Evolutionary conservation across 2,329 filamentous ascomycete genomes (phyloP), one percentile per base, ranked within the genome.

Genomic region (Dactylellina leptospora): DNA sequence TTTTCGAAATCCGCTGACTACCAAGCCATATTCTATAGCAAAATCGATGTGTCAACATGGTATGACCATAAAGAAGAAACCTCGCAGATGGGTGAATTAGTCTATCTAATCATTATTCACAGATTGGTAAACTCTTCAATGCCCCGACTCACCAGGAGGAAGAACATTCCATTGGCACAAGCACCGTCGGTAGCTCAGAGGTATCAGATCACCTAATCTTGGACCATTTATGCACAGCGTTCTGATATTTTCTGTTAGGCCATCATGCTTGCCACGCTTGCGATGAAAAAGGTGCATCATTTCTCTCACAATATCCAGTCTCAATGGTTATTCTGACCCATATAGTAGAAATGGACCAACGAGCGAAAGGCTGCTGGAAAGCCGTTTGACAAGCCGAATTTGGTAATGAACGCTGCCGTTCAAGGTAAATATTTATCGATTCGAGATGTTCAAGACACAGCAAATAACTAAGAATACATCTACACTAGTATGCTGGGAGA

Each of bases 351-450:
- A 77, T 97, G 93, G 93, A 88, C 91, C 83, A 92, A 95, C 80
- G 88, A 88, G 82, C 88, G 92, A 76, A 86, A 89, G 79, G 92
- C 90, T 3, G 90, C 87, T 76, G 93, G 92, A 73, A 95, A 96
- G 82, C 86, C 92, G 60, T 86, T 80, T 72, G 90, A 92, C 74
- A 85, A 85, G 45, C 93, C 93, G 61, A 97, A 97, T 81, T 89
- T 97, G 73, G 83, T 97, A 83, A 97, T 97, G 93, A 95, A 91
- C 77, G 92, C 91, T 23, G 93, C 93, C 28, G 93, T 97, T 1
- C 93, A 97, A 82, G 93, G 97, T 40, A 96, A 92, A 84, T 97
- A 93, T 93, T 92, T 97, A 81, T 97, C 97, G 83, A 89, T 90
- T 0, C 11, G 33, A 33, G 11, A 40, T 2, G 28, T 36, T 61